These are phyloP conservation scores for Hevea brasiliensis DNA, from an alignment of 345 rosid species.

Conservation along the genomic window DNA sequence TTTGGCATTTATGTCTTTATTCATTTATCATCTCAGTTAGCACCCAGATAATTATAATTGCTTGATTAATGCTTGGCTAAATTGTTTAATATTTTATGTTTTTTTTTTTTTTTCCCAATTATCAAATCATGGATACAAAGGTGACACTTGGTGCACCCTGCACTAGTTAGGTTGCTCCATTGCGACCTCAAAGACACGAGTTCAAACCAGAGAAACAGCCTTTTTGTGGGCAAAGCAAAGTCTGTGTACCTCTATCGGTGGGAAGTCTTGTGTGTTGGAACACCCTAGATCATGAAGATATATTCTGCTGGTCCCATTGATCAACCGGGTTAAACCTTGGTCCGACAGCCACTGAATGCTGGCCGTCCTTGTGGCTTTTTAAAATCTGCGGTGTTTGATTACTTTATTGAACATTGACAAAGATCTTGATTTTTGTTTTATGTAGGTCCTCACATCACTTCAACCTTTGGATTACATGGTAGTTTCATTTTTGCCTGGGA, in stretches of 20 bases:
- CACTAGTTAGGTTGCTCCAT: background rate
- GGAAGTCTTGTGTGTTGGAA: no score
- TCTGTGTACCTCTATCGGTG: no score
- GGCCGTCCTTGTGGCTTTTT: background rate
- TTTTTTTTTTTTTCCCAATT: no score
- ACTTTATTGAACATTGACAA: conserved; percentile 3
- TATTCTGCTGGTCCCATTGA: no score
- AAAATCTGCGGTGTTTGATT: background rate
- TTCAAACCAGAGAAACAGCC: no score
- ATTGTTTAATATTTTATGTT: no score
- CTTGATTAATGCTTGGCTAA: background rate
- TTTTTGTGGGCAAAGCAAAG: no score
- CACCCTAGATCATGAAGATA: no score
- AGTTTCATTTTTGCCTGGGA: conserved; percentile 77
- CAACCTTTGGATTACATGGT: conserved; percentile 73
- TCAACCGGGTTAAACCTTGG: no score
- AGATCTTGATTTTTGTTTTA: background rate
- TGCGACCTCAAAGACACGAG: background rate
- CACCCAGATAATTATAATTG: background rate
- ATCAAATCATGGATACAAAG: background rate
- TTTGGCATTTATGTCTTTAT: background rate
- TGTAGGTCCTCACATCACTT: conserved; percentile 81
- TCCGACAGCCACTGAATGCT: no score
- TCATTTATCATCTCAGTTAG: background rate
- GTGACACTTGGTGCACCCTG: background rate